These are phyloP conservation scores for Psilocybe subaeruginosa DNA, from an alignment of 768 basidiomycete genomes.

Conservation along the genomic window DNA sequence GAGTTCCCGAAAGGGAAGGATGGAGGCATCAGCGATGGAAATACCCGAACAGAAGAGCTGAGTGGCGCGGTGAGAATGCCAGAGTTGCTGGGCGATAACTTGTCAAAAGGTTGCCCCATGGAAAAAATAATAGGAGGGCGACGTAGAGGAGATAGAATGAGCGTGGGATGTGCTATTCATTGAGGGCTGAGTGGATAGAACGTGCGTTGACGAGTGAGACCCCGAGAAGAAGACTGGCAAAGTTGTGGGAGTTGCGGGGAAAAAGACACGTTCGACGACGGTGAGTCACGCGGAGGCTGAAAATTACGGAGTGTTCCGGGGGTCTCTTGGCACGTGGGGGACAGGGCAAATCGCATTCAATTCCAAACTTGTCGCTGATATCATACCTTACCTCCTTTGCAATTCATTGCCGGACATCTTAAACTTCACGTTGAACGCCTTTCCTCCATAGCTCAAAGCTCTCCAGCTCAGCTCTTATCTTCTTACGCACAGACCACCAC, in stretches of 20 bases:
- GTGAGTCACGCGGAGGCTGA: conserved; percentile 14
- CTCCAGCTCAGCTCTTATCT: conserved; percentile 1
- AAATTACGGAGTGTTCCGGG: conserved; percentile 32
- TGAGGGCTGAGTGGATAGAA: neutral
- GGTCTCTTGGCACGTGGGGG: conserved; percentile 34
- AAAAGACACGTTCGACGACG: conserved; percentile 27
- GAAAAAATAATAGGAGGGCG: neutral
- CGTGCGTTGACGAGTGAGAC: conserved; percentile 10
- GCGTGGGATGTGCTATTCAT: no score
- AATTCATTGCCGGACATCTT: neutral
- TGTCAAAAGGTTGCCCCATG: neutral
- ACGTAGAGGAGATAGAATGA: neutral
- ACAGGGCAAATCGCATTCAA: conserved; percentile 5
- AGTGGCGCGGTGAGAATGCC: neutral
- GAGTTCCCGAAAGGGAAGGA: conserved; percentile 9
- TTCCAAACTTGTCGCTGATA: conserved; percentile 21
- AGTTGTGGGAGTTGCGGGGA: neutral
- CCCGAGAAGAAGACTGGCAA: conserved; percentile 8
- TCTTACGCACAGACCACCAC: conserved; percentile 5
- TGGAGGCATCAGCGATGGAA: neutral
- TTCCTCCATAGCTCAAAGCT: no score
- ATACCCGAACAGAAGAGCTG: neutral
- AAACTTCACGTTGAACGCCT: neutral
- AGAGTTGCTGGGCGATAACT: neutral
- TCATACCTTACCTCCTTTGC: conserved; percentile 22